Evolutionary conservation across 768 basidiomycete genomes (phyloP), one percentile per base, ranked within the genome.

Genomic region (Trametes maxima): DNA sequence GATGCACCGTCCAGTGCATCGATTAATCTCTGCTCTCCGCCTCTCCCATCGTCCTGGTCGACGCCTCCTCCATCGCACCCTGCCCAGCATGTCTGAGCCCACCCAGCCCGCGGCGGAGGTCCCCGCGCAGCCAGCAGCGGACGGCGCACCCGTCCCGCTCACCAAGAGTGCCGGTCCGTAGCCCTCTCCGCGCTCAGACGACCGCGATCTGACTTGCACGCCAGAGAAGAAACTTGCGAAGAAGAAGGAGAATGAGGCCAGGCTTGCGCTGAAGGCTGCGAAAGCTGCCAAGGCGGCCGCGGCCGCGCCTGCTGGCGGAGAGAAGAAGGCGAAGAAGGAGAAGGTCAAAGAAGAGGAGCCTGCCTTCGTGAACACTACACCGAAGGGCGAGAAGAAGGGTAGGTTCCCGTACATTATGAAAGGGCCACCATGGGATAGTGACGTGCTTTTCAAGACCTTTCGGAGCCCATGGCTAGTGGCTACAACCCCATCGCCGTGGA

Each of bases 401-500:
- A 48, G 62, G 78, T 70, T 19, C 14, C 2, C 14, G n/a, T 4
- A 52, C 13, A 16, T 17, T 37, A 12, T 33, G 40, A 28, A 8
- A 28, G 3, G 39, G 17, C 6, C 19, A n/a, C 22, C 28, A n/a
- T 19, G 6, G 2, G 6, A 13, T 51, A 14, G 24, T 49, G 28
- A 33, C 28, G 28, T 33, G 19, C 17, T 48, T 25, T 46, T 11
- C 62, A 96, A 64, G 96, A 98, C 76, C 79, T 97, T 57, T 83
- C 90, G 1, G 80, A 86, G 61, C 88, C 93, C 3, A 96, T 99
- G 91, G 84, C 91, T 1, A 80, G 83, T n/a, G 92, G 91, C 3
- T 99, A 98, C 77, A 95, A 98, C 73, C 96, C 97, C 8, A 88
- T 92, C 65, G 91, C 92, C 36, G 90, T 98, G 60, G 96, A 98